These are phyloP conservation scores for Microcos paniculata DNA, from an alignment of 345 rosid genomes.

Conservation along the genomic window DNA sequence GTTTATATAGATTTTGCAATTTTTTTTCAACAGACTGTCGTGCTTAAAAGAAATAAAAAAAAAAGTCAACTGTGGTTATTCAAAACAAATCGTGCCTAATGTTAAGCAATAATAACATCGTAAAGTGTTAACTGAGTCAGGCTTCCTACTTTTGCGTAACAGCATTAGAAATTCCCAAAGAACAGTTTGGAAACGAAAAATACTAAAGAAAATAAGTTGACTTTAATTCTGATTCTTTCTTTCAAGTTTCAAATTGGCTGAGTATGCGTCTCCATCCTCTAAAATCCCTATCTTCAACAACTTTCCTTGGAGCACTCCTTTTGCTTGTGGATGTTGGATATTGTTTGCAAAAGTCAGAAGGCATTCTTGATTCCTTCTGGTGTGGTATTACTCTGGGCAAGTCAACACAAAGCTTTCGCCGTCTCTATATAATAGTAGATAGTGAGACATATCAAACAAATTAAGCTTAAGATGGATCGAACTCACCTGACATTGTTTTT, in stretches of 20 bases:
- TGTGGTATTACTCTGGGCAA: no score
- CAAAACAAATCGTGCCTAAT: neutral
- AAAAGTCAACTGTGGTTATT: neutral
- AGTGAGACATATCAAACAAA: no score
- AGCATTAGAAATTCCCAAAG: neutral
- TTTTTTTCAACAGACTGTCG: no score
- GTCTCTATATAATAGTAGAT: no score
- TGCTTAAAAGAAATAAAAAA: neutral
- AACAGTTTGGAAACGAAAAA: neutral
- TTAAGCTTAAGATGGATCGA: no score
- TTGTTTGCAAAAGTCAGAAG: neutral
- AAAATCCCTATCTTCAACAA: no score
- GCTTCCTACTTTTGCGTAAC: no score
- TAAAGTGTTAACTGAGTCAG: no score
- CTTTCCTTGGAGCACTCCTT: neutral
- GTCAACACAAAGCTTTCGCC: no score
- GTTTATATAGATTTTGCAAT: neutral
- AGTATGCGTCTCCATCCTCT: neutral
- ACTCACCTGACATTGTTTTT: no score
- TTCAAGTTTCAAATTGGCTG: no score
- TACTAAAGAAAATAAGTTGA: neutral
- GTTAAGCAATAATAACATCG: neutral
- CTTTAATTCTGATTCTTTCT: neutral
- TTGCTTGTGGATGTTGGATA: neutral
- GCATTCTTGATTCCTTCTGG: no score